Evolutionary conservation across 2,329 filamentous ascomycete species (phyloP).

Genomic region (Ilyonectria robusta): DNA sequence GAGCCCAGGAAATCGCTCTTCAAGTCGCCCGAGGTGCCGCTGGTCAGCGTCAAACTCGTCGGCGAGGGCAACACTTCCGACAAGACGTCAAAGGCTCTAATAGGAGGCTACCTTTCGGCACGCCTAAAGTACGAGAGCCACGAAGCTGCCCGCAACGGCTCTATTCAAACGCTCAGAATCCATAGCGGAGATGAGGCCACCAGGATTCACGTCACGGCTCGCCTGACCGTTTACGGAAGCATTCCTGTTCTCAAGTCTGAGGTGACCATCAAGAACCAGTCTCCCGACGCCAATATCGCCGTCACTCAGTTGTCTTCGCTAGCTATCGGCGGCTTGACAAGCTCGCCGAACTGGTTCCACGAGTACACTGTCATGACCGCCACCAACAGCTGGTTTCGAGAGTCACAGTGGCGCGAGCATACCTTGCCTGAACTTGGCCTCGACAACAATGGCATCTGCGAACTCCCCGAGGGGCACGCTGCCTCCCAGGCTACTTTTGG

Average conservation of each 20-base stretch:
- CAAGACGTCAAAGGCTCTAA: background rate
- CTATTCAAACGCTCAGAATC: background rate
- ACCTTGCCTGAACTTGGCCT: conserved; percentile 9
- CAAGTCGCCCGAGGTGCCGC: too few relatives aligned
- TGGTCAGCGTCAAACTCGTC: too few relatives aligned
- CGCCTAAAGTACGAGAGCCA: background rate
- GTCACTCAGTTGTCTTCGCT: conserved; percentile 1
- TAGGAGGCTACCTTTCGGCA: conserved; percentile 1
- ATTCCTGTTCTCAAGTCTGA: background rate
- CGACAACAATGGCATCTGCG: background rate
- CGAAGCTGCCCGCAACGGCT: background rate
- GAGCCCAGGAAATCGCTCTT: too few relatives aligned
- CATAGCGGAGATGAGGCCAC: background rate
- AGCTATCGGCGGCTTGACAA: background rate
- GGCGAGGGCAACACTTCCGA: too few relatives aligned
- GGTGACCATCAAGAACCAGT: background rate
- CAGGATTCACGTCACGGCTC: background rate
- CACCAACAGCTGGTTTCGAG: conserved; percentile 52
- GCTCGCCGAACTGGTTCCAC: background rate
- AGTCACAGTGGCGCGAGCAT: conserved; percentile 49
- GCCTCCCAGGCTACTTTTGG: conserved; percentile 32
- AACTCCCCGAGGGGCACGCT: background rate
- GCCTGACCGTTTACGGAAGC: background rate
- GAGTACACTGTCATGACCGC: background rate
- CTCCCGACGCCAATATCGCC: background rate